Evolutionary conservation across 1,139 yeast genomes (phyloP), one percentile per base, ranked within the genome.

Genomic region (Candida labiduridarum): DNA sequence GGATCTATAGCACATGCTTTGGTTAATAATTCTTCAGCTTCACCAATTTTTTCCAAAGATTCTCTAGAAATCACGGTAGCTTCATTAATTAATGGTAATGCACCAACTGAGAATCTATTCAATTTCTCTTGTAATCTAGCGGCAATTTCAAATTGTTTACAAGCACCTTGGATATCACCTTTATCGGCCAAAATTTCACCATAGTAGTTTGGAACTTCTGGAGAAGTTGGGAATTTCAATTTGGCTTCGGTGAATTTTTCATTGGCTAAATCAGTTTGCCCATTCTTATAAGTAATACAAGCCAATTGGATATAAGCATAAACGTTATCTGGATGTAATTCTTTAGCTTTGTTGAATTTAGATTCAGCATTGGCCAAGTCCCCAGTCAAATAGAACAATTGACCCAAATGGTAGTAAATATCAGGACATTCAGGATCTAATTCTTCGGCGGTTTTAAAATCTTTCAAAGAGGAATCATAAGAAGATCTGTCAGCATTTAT

Each of bases 361-460:
- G 71, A 74, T 63, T 85, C 82, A 41, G 99, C 98, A 56, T 84
- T 79, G 43, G 74, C 73, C 63, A 88, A 83, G 59, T 90, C 89
- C 56, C 86, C 87, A 55, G 89, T 83, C 61, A 94, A 78, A 73
- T 92, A 94, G 67, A 80, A 82, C 66, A 92, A 80, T 80, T 95
- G 99, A 59, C 96, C 99, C 65, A 89, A 85, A 74, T 95, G 99
- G 77, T 94, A 94, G 75, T 84, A 89, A 58, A 88, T 83, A 66
- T 95, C 97, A 36, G 96, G 83, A 65, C 85, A 83, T 34, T 81
- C 72, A 45, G 94, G 84, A 63, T 89, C 86, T 59, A 88, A 67
- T 54, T 78, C 75, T 57, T 85, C 78, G 39, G 98, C 99, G 50
- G 78, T 74, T 48, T 82, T 82, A 63, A 94, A 91, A 68, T 87